These are phyloP conservation scores for Tetratostichococcus sp. DNA, from an alignment of 139 green algal genomes.

Conservation along the genomic window DNA sequence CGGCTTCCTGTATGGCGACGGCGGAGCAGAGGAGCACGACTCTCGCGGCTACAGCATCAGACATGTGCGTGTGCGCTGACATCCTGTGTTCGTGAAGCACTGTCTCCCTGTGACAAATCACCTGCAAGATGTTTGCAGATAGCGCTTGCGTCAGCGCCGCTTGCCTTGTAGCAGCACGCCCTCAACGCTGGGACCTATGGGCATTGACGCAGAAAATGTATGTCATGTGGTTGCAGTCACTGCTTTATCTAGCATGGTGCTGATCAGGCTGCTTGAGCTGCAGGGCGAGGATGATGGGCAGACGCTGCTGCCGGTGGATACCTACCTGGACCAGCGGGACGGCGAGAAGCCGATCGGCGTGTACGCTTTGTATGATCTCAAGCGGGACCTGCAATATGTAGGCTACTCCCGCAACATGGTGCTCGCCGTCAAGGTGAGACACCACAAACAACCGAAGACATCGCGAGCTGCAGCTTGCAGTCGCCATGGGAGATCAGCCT, in stretches of 20 bases:
- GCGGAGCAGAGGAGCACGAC: constrained; percentile 53
- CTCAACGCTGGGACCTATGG: no score
- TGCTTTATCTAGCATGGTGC: not conserved
- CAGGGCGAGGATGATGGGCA: constrained; percentile 79
- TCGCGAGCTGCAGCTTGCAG: no score
- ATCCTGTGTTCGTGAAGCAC: no score
- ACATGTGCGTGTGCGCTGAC: constrained; percentile 28
- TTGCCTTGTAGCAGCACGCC: no score
- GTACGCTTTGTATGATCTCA: constrained; percentile 75
- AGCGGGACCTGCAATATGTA: constrained; percentile 72
- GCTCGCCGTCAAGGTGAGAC: constrained; percentile 59
- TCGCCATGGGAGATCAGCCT: no score
- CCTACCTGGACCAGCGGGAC: constrained; percentile 57
- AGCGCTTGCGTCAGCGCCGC: no score
- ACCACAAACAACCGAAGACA: not conserved
- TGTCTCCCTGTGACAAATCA: no score
- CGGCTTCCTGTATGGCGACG: constrained; percentile 72
- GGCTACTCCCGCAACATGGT: constrained; percentile 81
- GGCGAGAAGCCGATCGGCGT: constrained; percentile 74
- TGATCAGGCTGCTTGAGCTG: not conserved
- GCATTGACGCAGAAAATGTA: no score
- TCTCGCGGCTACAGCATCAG: constrained; percentile 32
- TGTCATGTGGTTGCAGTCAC: not conserved
- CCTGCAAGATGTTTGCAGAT: no score
- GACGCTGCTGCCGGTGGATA: constrained; percentile 43